phyloP scores from a whole-genome alignment of 345 rosid genomes.

The Sonneratia caseolaris region DNA sequence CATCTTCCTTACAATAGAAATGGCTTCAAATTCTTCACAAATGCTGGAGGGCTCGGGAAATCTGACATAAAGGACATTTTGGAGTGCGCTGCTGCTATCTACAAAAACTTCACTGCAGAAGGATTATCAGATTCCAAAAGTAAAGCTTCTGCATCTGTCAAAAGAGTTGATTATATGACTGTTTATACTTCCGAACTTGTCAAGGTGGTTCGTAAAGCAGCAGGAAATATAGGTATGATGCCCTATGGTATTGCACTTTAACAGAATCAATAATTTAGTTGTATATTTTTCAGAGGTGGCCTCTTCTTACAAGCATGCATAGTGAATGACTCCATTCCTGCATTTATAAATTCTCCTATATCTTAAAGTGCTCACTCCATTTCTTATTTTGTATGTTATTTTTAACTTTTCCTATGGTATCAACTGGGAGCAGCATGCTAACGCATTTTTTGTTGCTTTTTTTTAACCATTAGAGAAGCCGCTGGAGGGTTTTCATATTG shows the following conservation, averaged over 20 bases:
- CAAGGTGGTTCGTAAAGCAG: constrained; percentile 77
- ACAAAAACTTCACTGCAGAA: constrained; percentile 41
- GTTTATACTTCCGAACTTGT: constrained; percentile 78
- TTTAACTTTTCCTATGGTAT: neutral
- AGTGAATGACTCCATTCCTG: neutral
- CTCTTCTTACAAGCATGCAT: too few species aligned
- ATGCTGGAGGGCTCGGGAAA: constrained; percentile 90
- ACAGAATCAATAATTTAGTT: neutral
- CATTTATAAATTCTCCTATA: neutral
- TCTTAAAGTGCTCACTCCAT: neutral
- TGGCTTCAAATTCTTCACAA: constrained; percentile 94
- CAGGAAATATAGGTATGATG: constrained; percentile 68
- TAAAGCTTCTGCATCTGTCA: constrained; percentile 32
- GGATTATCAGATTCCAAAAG: constrained; percentile 23
- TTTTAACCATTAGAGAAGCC: constrained; percentile 65
- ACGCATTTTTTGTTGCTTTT: constrained; percentile 18
- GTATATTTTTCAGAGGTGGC: too few species aligned
- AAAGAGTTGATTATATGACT: constrained; percentile 76
- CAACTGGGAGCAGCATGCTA: neutral
- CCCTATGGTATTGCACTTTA: neutral
- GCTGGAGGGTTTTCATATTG: constrained; percentile 85
- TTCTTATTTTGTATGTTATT: neutral
- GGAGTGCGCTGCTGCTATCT: constrained; percentile 74
- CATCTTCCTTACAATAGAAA: constrained; percentile 98
- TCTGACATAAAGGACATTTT: constrained; percentile 74